Conservation (phyloP, 73 alveolate genomes). For the Paramecium sonneborni region DNA sequence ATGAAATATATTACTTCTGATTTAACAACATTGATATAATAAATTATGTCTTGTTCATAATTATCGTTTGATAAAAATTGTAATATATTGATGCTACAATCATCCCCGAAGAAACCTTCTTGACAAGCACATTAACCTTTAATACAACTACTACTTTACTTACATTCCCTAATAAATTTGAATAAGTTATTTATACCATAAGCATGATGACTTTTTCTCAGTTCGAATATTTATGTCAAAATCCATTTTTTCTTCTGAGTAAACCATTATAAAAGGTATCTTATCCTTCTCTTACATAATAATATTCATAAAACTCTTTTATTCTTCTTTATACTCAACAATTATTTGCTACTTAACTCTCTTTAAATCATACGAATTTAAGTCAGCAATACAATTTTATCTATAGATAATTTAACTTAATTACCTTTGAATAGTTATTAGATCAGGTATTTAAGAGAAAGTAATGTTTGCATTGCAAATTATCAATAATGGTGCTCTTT, state of each 20-base stretch:
- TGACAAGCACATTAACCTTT: not conserved
- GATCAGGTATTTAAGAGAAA: too few species aligned
- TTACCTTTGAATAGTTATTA: too few species aligned
- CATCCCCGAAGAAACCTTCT: not conserved
- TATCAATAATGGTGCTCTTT: not conserved
- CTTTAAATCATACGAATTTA: not conserved
- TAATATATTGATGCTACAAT: not conserved
- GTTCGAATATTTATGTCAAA: not conserved
- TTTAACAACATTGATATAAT: not conserved
- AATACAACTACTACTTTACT: not conserved
- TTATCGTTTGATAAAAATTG: not conserved
- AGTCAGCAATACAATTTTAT: not conserved
- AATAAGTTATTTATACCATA: not conserved
- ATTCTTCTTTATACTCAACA: not conserved
- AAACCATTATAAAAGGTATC: not conserved
- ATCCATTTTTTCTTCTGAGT: not conserved
- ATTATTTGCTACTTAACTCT: not conserved
- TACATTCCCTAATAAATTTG: not conserved
- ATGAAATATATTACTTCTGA: not conserved
- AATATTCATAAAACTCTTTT: not conserved
- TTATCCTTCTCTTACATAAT: not conserved
- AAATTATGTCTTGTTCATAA: not conserved
- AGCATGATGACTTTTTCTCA: not conserved
- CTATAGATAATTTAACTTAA: not conserved
- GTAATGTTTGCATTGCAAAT: not conserved